Evolutionary conservation across 2,329 filamentous ascomycete species (phyloP), one percentile per base, ranked within the genome.

Genomic region (Pestalotiopsis sp.): DNA sequence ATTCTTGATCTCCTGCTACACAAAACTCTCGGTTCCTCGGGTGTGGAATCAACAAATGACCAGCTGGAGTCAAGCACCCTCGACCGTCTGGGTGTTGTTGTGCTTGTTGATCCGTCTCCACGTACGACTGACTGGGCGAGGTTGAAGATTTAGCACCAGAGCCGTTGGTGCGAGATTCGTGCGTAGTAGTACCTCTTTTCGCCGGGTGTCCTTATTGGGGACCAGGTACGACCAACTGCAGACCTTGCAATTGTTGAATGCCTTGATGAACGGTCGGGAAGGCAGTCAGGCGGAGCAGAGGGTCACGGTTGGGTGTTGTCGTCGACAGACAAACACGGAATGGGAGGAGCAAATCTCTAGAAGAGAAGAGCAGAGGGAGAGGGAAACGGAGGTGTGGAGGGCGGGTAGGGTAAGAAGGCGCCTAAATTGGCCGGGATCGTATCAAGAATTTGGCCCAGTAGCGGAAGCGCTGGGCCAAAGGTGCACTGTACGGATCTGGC

Each of bases 391-490:
- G 45, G 62, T 12, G 31, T 36, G 31, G 31, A 36, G 31, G 31
- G 4, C 38, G 25, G 57, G 14, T n/a, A n/a, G 64, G 64, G 64
- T 36, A 57, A 58, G 25, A 65, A 65, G 64, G 64, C 64, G 52
- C 41, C 64, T 65, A 65, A 65, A 65, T 57, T 57, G 13, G 41
- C 45, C 45, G 41, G 52, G 31, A 57, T 36, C 20, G 64, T 65
- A 65, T 65, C 64, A 58, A 65, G 23, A 23, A 57, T 39, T 39
- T 38, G 20, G 64, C 31, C 27, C n/a, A 31, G 25, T 11, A 27
- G 20, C 49, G 64, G 45, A 65, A 57, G 36, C 39, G 45, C 64
- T 58, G 52, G 49, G 13, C 23, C 4, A 25, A 39, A 52, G 27
- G 45, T 52, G 25, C 31, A 38, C 25, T 60, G 20, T 45, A 45